These are phyloP conservation scores for Pistacia vera DNA, from an alignment of 345 rosid genomes.

Conservation along the genomic window DNA sequence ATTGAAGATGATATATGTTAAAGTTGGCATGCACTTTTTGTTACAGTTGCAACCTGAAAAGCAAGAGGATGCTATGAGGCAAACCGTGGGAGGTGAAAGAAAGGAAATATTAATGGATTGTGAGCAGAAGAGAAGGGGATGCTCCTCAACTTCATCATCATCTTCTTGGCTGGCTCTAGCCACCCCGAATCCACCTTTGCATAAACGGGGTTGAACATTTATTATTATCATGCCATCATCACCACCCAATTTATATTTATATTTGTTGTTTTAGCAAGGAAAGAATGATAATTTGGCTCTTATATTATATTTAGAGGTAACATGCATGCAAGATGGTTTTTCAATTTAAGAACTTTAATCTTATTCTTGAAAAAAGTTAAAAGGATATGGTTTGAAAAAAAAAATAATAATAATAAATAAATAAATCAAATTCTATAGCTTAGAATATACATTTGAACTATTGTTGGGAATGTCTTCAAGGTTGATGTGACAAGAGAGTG, in stretches of 20 bases:
- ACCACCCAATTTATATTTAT: background rate
- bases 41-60: conserved; percentile 24
- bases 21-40: background rate
- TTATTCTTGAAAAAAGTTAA: background rate
- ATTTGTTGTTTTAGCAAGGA: background rate
- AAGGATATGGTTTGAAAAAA: background rate
- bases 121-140: conserved; percentile 19
- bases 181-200: conserved; percentile 20
- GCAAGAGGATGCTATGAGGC: conserved; percentile 21
- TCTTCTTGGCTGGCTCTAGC: conserved; percentile 33
- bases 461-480: no score
- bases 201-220: conserved; percentile 9
- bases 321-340: no score
- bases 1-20: background rate
- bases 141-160: conserved; percentile 15
- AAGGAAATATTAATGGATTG: conserved; percentile 11
- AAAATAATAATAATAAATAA: no score
- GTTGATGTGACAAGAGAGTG: no score
- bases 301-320: no score
- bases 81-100: conserved; percentile 5
- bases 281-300: background rate
- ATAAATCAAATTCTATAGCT: no score
- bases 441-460: no score
- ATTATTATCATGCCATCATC: no score
- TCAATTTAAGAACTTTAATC: no score